Percentiles rank a stretch among this genome's conserved stretches.
Evolutionary conservation across 2,329 filamentous ascomycete genomes (phyloP).

Genomic region (Botryotinia convoluta): DNA sequence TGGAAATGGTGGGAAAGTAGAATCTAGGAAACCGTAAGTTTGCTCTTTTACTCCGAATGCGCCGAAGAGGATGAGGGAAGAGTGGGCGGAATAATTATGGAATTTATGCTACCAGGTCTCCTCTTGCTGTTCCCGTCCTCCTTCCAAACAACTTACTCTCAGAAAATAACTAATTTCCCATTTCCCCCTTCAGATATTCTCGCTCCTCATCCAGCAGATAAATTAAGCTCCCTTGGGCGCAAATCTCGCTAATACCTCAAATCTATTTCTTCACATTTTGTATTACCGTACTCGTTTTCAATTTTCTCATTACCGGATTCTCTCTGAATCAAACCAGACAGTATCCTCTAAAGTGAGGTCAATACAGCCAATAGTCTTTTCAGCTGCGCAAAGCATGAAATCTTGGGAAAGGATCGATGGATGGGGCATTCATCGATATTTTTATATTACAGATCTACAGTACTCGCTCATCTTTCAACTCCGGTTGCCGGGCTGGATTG

Average conservation of each 20-base stretch:
- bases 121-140: not conserved
- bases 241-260: not conserved
- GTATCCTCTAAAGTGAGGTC: not conserved
- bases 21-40: constrained; percentile 36
- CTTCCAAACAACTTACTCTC: not conserved
- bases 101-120: not conserved
- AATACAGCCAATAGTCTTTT: not conserved
- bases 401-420: not conserved
- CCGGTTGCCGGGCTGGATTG: not conserved
- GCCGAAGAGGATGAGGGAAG: not conserved
- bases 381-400: not conserved
- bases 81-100: not conserved
- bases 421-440: not conserved
- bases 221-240: not conserved
- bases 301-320: not conserved
- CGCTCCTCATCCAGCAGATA: constrained; percentile 13
- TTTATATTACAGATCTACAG: not conserved
- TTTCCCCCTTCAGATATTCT: not conserved
- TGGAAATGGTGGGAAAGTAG: constrained; percentile 27
- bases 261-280: constrained; percentile 1
- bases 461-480: not conserved
- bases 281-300: not conserved
- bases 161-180: not conserved
- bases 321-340: not conserved
- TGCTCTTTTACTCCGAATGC: not conserved